phyloP scores from a whole-genome alignment of 2,329 filamentous ascomycete genomes.

The Didymella sp. region DNA sequence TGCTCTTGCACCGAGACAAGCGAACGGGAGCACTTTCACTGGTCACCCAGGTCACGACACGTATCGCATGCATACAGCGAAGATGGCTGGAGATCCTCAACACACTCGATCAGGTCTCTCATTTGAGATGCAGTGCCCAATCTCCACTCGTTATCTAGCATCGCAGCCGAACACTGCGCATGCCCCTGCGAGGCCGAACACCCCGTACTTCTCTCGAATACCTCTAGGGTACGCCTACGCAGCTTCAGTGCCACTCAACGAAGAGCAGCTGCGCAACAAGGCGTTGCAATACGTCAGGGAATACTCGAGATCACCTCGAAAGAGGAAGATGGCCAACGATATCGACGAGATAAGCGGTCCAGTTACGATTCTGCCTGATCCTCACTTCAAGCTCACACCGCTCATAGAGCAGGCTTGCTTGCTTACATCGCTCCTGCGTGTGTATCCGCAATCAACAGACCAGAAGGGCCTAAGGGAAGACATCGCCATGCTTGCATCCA shows the following conservation, averaged over 20 bases:
- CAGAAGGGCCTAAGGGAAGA: constrained; percentile 26
- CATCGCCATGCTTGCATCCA: constrained; percentile 25
- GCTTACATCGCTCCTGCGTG: constrained; percentile 25
- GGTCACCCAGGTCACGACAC: constrained; percentile 27
- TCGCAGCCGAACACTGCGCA: not conserved
- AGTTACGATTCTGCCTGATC: not conserved
- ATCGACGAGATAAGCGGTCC: not conserved
- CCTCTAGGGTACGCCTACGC: not conserved
- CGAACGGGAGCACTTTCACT: constrained; percentile 20
- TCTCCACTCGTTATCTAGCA: not conserved
- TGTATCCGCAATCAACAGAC: constrained; percentile 25
- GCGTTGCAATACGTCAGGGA: constrained; percentile 26
- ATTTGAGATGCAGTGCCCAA: not conserved
- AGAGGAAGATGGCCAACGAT: not conserved
- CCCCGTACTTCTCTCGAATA: not conserved
- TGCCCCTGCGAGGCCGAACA: not conserved
- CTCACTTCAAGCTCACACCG: constrained; percentile 12
- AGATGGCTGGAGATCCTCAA: constrained; percentile 6
- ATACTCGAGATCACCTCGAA: not conserved
- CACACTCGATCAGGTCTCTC: not conserved
- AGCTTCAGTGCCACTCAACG: not conserved
- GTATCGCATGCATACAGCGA: constrained; percentile 24
- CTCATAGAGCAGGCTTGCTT: constrained; percentile 24
- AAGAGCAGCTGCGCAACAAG: constrained; percentile 26
- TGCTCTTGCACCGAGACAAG: constrained; percentile 12